Percentiles rank a stretch among this genome's conserved stretches.
Conservation (phyloP, 345 rosid species). For the Camelina hispida region DNA sequence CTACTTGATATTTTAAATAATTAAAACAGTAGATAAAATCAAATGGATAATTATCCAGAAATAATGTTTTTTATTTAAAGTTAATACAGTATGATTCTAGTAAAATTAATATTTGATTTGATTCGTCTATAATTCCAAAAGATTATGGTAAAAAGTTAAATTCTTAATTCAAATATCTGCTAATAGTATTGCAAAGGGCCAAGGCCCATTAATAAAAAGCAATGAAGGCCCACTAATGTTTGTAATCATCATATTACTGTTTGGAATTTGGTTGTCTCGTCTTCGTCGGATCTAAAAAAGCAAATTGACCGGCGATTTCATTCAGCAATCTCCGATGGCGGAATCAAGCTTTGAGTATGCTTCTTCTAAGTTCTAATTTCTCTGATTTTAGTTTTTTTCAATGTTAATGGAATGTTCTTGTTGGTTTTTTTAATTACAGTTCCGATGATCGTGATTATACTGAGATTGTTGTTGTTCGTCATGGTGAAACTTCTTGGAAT, state of each 20-base stretch:
- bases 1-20: no score
- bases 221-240: neutral
- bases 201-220: neutral
- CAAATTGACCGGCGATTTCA: neutral
- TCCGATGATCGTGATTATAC: constrained; percentile 44
- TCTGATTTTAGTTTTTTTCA: neutral
- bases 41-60: neutral
- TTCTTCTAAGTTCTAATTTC: neutral
- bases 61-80: no score
- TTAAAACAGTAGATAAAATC: neutral
- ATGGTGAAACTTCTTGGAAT: constrained; percentile 89
- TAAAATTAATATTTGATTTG: no score
- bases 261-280: neutral
- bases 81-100: no score
- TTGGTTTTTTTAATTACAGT: constrained; percentile 29
- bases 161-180: no score
- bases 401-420: neutral
- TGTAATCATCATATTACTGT: neutral
- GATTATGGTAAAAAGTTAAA: no score
- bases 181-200: neutral
- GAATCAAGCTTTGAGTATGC: constrained; percentile 32
- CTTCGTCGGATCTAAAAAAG: neutral
- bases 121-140: no score
- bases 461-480: constrained; percentile 80
- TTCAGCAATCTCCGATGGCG: constrained; percentile 36